Evolutionary conservation across 1,139 yeast species (phyloP).

Genomic region (Ogataea hybrid): DNA sequence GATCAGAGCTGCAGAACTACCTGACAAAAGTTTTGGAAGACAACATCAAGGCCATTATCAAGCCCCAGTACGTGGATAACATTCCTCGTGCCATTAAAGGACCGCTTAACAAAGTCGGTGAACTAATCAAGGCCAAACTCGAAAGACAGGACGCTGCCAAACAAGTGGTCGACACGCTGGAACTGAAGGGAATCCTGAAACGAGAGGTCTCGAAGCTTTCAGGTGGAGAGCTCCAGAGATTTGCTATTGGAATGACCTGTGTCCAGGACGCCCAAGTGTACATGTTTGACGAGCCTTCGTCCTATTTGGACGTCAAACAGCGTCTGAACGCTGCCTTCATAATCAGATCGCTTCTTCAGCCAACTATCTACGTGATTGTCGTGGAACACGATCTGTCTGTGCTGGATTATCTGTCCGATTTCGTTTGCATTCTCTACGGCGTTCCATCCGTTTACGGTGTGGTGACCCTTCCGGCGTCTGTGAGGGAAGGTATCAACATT

Average conservation of each 20-base stretch:
- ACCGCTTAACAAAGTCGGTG: conserved; percentile 84
- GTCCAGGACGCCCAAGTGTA: conserved; percentile 93
- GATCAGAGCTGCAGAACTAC: conserved; percentile 94
- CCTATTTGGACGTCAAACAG: conserved; percentile 96
- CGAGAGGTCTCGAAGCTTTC: conserved; percentile 89
- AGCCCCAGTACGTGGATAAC: conserved; percentile 97
- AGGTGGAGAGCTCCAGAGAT: conserved; percentile 98
- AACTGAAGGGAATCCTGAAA: conserved; percentile 66
- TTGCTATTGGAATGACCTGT: conserved; percentile 96
- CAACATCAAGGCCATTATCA: conserved; percentile 88
- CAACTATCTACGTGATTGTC: conserved; percentile 83
- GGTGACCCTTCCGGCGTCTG: conserved; percentile 92
- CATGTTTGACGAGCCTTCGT: conserved; percentile 99
- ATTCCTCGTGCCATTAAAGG: conserved; percentile 95
- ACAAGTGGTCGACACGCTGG: conserved; percentile 64
- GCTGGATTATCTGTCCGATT: conserved; percentile 93
- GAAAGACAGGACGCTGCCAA: conserved; percentile 63
- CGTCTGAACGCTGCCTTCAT: conserved; percentile 96
- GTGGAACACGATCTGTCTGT: conserved; percentile 99
- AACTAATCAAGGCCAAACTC: conserved; percentile 68
- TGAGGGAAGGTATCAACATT: conserved; percentile 97
- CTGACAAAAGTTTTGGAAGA: conserved; percentile 94
- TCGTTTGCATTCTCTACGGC: conserved; percentile 94
- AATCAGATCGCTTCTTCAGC: conserved; percentile 77
- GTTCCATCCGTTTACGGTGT: conserved; percentile 98